A percentile compares a stretch with the other conserved stretches of the same genome.
phyloP scores from a whole-genome alignment of 495 filamentous ascomycete genomes.

The Lasiosphaeris hirsuta region DNA sequence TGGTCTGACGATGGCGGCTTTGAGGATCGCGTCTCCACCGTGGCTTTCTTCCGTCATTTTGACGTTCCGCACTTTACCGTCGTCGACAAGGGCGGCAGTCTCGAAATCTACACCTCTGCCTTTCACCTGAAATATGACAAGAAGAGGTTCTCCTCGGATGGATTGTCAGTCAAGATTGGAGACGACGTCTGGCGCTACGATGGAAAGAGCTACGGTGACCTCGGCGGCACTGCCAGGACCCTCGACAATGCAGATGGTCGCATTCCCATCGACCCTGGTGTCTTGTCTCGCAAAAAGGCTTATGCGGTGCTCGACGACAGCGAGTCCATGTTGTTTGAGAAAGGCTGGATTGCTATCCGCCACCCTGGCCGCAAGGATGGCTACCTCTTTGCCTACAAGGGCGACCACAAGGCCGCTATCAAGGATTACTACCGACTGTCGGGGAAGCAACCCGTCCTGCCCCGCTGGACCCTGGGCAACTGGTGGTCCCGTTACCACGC shows the following conservation, averaged over 20 bases:
- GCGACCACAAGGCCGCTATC: slow-evolving; percentile 52
- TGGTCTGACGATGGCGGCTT: slow-evolving; percentile 54
- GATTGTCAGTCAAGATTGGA: slow-evolving; percentile 39
- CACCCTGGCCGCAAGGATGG: slow-evolving; percentile 48
- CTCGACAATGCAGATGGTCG: slow-evolving; percentile 53
- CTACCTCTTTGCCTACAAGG: slow-evolving; percentile 56
- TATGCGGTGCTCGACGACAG: slow-evolving; percentile 53
- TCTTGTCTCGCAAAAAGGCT: slow-evolving; percentile 42
- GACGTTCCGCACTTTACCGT: slow-evolving; percentile 46
- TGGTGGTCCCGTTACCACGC: slow-evolving; percentile 62
- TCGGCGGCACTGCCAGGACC: slow-evolving; percentile 54
- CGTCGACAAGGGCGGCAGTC: slow-evolving; percentile 30
- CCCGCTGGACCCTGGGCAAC: slow-evolving; percentile 57
- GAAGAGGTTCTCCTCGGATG: slow-evolving; percentile 42
- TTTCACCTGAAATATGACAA: slow-evolving; percentile 55
- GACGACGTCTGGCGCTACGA: slow-evolving; percentile 47
- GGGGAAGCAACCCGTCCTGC: slow-evolving; percentile 52
- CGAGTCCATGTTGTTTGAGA: slow-evolving; percentile 54
- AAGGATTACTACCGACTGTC: slow-evolving; percentile 54
- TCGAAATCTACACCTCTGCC: slow-evolving; percentile 49
- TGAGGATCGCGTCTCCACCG: slow-evolving; percentile 56
- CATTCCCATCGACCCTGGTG: slow-evolving; percentile 43
- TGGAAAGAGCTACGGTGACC: slow-evolving; percentile 37
- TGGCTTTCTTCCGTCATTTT: slow-evolving; percentile 50
- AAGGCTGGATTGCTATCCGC: slow-evolving; percentile 46